Conservation (phyloP, 2,329 filamentous ascomycete species). For the Pseudogymnoascus sp. region DNA sequence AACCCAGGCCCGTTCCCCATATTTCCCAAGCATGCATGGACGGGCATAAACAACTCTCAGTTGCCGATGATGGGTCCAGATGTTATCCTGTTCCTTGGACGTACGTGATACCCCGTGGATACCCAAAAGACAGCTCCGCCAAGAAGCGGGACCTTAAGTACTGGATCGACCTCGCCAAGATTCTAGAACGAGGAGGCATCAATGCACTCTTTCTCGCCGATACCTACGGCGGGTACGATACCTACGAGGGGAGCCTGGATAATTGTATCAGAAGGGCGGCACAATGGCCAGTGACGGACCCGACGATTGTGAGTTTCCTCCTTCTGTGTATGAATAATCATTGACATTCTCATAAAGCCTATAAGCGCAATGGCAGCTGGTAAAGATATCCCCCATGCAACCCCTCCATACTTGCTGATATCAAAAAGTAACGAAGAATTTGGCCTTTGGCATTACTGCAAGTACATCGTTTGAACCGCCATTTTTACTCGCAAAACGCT, state of each 20-base stretch:
- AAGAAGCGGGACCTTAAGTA: conserved; percentile 53
- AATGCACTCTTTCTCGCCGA: conserved; percentile 60
- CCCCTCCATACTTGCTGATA: conserved; percentile 40
- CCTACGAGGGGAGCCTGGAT: conserved; percentile 49
- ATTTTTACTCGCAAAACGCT: conserved; percentile 55
- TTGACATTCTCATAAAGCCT: conserved; percentile 32
- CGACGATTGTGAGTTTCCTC: conserved; percentile 44
- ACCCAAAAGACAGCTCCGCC: conserved; percentile 51
- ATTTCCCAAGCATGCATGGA: neutral
- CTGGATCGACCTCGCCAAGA: conserved; percentile 55
- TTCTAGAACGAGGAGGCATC: conserved; percentile 54
- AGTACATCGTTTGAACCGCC: conserved; percentile 62
- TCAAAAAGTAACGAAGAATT: conserved; percentile 51
- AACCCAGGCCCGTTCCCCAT: neutral
- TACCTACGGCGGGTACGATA: conserved; percentile 52
- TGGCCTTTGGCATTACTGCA: conserved; percentile 59
- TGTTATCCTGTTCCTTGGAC: neutral
- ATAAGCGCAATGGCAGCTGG: conserved; percentile 62
- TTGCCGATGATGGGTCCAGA: neutral
- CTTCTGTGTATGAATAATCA: neutral
- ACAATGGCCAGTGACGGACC: conserved; percentile 64
- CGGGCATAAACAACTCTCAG: neutral
- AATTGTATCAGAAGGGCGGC: conserved; percentile 55
- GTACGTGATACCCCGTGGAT: conserved; percentile 12
- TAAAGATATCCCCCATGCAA: conserved; percentile 42